A percentile compares a stretch with the other conserved stretches of the same genome.
These are phyloP conservation scores for Zychaea mexicana DNA, from an alignment of 371 early-diverging fungal species.

Conservation along the genomic window DNA sequence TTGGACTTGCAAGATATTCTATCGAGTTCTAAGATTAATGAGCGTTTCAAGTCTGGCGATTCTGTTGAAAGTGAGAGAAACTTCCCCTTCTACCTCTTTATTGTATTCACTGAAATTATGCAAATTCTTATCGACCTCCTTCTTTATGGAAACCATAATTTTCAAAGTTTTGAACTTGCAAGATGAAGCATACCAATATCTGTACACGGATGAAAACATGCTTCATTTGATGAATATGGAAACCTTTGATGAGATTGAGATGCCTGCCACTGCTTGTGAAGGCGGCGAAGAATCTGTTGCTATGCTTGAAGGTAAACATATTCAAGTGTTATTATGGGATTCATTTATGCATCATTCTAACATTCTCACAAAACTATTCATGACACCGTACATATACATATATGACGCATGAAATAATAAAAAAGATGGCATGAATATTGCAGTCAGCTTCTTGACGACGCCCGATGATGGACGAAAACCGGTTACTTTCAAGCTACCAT, in stretches of 20 bases:
- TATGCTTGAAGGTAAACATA: conserved; percentile 44
- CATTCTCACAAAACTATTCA: too few species aligned
- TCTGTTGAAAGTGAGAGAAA: conserved; percentile 55
- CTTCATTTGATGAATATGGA: conserved; percentile 72
- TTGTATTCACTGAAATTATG: too few species aligned
- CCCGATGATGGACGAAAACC: conserved; percentile 46
- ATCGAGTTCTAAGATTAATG: conserved; percentile 54
- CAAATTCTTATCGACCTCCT: too few species aligned
- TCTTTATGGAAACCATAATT: too few species aligned
- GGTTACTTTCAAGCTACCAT: conserved; percentile 44
- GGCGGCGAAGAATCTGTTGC: conserved; percentile 46
- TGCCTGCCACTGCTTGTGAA: conserved; percentile 59
- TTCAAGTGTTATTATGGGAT: background rate
- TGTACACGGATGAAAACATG: conserved; percentile 65
- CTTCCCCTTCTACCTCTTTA: too few species aligned
- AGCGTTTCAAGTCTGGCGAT: conserved; percentile 66
- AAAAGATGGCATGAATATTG: conserved; percentile 47
- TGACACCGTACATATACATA: too few species aligned
- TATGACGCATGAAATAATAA: too few species aligned
- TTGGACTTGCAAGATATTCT: conserved; percentile 68
- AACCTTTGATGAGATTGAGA: conserved; percentile 73
- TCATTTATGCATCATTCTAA: background rate
- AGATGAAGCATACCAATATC: conserved; percentile 67
- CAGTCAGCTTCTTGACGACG: conserved; percentile 48
- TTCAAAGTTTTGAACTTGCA: conserved; percentile 58